Evolutionary conservation across 345 rosid species (phyloP).

Genomic region (Alliaria petiolata): DNA sequence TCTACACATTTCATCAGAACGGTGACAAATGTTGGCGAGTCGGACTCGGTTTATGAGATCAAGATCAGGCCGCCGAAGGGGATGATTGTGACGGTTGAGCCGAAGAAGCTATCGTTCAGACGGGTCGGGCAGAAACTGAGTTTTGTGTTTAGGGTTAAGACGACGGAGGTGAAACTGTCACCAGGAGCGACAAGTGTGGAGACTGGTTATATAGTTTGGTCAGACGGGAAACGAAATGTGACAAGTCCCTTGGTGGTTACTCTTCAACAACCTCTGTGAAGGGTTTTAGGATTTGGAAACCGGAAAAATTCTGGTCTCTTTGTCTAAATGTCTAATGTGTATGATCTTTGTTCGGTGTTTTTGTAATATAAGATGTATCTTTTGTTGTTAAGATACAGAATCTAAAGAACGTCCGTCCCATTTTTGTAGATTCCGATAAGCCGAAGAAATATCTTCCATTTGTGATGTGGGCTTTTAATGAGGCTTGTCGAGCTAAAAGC

Average conservation of each 20-base stretch:
- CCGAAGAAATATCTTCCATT: background rate
- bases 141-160: constrained; percentile 56
- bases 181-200: constrained; percentile 51
- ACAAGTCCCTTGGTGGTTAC: constrained; percentile 83
- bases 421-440: background rate
- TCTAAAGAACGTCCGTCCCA: background rate
- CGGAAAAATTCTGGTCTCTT: constrained; percentile 19
- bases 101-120: constrained; percentile 54
- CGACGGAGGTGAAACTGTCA: constrained; percentile 45
- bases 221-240: constrained; percentile 75
- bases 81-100: constrained; percentile 55
- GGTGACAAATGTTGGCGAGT: constrained; percentile 76
- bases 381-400: constrained; percentile 16
- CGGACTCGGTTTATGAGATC: constrained; percentile 46
- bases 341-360: constrained; percentile 15
- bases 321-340: background rate
- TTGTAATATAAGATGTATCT: constrained; percentile 21
- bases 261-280: constrained; percentile 85
- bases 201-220: constrained; percentile 77
- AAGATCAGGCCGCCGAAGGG: constrained; percentile 59
- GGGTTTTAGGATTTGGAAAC: constrained; percentile 16
- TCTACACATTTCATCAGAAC: constrained; percentile 72
- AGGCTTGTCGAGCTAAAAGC: background rate
- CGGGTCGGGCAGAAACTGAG: constrained; percentile 68
- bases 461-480: constrained; percentile 7